Evolutionary conservation across 2,329 filamentous ascomycete genomes (phyloP), one percentile per base, ranked within the genome.

Genomic region (Aspergillus japonicus): DNA sequence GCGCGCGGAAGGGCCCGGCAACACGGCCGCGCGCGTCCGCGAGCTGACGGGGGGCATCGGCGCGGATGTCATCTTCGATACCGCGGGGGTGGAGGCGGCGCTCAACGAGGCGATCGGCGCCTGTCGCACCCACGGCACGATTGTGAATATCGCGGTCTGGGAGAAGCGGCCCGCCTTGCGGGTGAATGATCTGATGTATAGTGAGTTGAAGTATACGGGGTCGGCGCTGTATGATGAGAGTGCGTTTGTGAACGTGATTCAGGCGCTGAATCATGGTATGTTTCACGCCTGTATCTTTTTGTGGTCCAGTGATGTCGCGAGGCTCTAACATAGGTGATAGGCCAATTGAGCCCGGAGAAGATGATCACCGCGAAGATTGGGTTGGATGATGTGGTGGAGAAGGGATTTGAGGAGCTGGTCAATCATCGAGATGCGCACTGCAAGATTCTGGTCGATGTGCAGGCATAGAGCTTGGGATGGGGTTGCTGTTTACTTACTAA

Each of bases 141-240:
- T 89, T 0, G 80, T 89, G 2, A 89, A 89, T 61, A 80, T 89
- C n/a, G 85, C 86, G 0, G 83, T 89, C 3, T 88, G 85, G 84
- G 85, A 87, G 66, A 83, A 80, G 56, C 75, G 76, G 6, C 78
- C 85, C 4, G 77, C 78, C 0, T 81, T 87, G 54, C 75, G 82
- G 33, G 80, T 83, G 1, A 86, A 85, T 63, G 78, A 81, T 64
- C 64, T 86, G 31, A 78, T 85, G 5, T 81, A 82, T 55, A 77
- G 77, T 6, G 84, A 87, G 68, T 80, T 82, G 33, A 79, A 74
- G 39, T 84, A 83, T 65, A 75, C 79, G 7, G 81, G 81, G 24
- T 70, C 73, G 4, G 67, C 83, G 12, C 77, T 81, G 10, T 84
- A 83, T 68, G 78, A 80, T 71, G 75, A 77, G 66, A 72, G 74